Evolutionary conservation across 371 early-diverging fungal species (phyloP).

Genomic region (Mortierella sp.): DNA sequence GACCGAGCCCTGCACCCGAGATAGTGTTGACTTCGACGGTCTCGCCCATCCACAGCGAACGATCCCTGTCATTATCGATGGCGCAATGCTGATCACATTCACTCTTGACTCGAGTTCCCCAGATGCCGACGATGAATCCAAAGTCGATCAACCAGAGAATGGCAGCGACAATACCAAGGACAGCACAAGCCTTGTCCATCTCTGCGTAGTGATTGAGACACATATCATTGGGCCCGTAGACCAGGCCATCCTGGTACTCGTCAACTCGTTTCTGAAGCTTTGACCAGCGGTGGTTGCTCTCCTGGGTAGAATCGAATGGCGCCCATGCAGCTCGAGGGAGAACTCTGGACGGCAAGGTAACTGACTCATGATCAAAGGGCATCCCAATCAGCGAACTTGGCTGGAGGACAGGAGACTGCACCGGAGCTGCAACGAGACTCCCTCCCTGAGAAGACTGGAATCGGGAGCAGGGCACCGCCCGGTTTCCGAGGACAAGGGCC

Average conservation of each 20-base stretch:
- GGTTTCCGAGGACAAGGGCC: constrained; percentile 14
- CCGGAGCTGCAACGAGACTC: neutral
- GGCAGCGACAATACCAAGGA: constrained; percentile 24
- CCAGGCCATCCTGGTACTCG: constrained; percentile 19
- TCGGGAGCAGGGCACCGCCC: constrained; percentile 12
- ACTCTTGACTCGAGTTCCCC: constrained; percentile 1
- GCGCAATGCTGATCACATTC: no score
- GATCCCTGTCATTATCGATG: no score
- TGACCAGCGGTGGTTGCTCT: neutral
- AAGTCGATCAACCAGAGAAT: constrained; percentile 35
- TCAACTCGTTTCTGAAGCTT: neutral
- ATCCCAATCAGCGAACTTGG: no score
- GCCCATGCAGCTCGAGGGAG: neutral
- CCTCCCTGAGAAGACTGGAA: neutral
- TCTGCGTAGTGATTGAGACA: constrained; percentile 29
- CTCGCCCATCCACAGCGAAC: no score
- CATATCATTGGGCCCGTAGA: constrained; percentile 13
- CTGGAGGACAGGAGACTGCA: no score
- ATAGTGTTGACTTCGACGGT: no score
- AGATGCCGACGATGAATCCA: constrained; percentile 33
- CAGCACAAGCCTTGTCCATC: constrained; percentile 32
- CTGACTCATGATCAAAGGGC: no score
- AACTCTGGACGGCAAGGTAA: no score
- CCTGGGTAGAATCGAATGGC: neutral
- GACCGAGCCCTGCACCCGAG: constrained; percentile 7